phyloP scores from a whole-genome alignment of 1,284 basidiomycete genomes.

The Naganishia sp. region DNA sequence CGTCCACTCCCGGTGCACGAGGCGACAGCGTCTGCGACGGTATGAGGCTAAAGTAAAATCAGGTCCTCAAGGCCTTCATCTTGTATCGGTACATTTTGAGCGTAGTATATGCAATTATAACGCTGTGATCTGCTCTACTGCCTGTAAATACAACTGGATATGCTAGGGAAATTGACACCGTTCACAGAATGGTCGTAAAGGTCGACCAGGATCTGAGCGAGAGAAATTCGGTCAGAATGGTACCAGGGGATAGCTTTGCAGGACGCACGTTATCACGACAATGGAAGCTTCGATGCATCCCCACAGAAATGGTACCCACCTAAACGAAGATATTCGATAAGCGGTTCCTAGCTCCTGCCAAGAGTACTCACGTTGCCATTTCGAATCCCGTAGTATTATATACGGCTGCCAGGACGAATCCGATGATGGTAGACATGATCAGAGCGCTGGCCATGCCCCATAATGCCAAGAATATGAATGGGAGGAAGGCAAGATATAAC shows the following conservation, averaged over 20 bases:
- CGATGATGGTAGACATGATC: constrained; percentile 34
- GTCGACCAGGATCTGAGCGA: constrained; percentile 20
- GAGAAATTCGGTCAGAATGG: no score
- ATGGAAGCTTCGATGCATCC: constrained; percentile 30
- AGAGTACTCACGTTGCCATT: constrained; percentile 33
- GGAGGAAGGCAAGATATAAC: constrained; percentile 30
- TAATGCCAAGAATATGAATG: constrained; percentile 23
- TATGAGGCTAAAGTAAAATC: background rate
- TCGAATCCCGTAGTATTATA: constrained; percentile 34
- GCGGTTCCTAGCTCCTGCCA: background rate
- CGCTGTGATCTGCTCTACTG: background rate
- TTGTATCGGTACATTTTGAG: background rate
- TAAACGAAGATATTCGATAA: background rate
- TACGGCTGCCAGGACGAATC: constrained; percentile 31
- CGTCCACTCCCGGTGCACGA: constrained; percentile 16
- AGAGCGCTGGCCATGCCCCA: constrained; percentile 31
- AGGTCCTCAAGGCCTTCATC: background rate
- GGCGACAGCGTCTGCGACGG: background rate
- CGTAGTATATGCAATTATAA: no score
- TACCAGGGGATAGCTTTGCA: no score
- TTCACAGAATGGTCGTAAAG: constrained; percentile 26
- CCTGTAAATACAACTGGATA: background rate
- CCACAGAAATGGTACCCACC: constrained; percentile 34
- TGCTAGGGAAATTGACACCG: background rate
- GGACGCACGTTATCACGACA: constrained; percentile 33